Conservation (phyloP, 2,329 filamentous ascomycete genomes). For the Sporothrix pseudoabietina region DNA sequence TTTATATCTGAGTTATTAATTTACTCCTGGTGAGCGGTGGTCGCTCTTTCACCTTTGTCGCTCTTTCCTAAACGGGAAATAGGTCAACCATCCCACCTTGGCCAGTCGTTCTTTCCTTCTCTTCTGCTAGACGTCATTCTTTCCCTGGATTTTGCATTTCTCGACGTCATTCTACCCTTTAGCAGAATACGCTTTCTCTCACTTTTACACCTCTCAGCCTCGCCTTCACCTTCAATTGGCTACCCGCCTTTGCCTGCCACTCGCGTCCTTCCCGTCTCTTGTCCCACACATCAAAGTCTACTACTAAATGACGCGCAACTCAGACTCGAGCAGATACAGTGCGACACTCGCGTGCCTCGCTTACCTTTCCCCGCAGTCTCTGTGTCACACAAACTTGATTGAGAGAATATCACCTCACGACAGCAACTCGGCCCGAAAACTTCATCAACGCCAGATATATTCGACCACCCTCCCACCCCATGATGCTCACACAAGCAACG, state of each 20-base stretch:
- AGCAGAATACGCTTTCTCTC: neutral
- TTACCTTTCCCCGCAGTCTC: neutral
- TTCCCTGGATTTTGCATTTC: neutral
- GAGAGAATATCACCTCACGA: neutral
- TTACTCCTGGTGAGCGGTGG: neutral
- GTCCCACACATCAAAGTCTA: neutral
- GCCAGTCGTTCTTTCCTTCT: neutral
- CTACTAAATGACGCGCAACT: neutral
- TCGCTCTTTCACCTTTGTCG: neutral
- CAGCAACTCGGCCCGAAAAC: neutral
- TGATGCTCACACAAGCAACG: neutral
- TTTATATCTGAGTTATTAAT: neutral
- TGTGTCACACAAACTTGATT: neutral
- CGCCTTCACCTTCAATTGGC: too few relatives aligned
- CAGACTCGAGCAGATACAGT: neutral
- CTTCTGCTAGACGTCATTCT: neutral
- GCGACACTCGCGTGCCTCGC: neutral
- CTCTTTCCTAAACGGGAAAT: conserved; percentile 4
- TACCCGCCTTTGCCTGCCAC: neutral
- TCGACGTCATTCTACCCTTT: neutral
- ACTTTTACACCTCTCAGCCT: neutral
- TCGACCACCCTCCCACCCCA: neutral
- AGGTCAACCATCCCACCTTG: neutral
- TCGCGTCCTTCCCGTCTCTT: neutral
- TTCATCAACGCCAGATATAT: neutral